A percentile compares a stretch with the other conserved stretches of the same genome.
These are phyloP conservation scores for Excoecaria agallocha DNA, from an alignment of 345 rosid genomes.

Conservation along the genomic window DNA sequence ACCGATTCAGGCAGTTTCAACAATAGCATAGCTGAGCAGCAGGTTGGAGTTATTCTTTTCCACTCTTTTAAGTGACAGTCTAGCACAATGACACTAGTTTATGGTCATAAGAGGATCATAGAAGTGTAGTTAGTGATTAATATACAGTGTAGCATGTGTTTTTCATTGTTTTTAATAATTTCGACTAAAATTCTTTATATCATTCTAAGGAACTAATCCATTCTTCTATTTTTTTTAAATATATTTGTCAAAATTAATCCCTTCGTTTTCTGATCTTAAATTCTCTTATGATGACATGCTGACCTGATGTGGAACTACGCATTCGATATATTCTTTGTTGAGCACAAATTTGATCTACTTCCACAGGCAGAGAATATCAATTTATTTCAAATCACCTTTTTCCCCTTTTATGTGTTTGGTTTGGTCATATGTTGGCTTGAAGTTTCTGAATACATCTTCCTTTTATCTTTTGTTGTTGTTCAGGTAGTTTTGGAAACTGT, in stretches of 20 bases:
- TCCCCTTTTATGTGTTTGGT: background rate
- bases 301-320: background rate
- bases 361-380: background rate
- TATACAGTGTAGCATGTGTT: background rate
- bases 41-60: slow-evolving; percentile 42
- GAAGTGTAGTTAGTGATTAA: background rate
- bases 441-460: slow-evolving; percentile 8
- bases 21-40: slow-evolving; percentile 77
- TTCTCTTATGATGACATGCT: too few relatives aligned
- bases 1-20: slow-evolving; percentile 84
- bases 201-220: background rate
- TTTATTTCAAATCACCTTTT: background rate
- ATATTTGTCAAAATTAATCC: background rate
- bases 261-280: background rate
- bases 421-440: background rate
- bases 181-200: background rate
- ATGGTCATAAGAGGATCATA: background rate
- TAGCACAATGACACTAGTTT: background rate
- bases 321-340: background rate
- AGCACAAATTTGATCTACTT: background rate
- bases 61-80: background rate
- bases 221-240: background rate
- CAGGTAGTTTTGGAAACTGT: slow-evolving; percentile 96
- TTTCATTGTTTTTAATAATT: background rate
- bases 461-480: slow-evolving; percentile 6